A percentile compares a stretch with the other conserved stretches of the same genome.
phyloP scores from a whole-genome alignment of 352 stramenopile species.

The Plasmopara viticola region DNA sequence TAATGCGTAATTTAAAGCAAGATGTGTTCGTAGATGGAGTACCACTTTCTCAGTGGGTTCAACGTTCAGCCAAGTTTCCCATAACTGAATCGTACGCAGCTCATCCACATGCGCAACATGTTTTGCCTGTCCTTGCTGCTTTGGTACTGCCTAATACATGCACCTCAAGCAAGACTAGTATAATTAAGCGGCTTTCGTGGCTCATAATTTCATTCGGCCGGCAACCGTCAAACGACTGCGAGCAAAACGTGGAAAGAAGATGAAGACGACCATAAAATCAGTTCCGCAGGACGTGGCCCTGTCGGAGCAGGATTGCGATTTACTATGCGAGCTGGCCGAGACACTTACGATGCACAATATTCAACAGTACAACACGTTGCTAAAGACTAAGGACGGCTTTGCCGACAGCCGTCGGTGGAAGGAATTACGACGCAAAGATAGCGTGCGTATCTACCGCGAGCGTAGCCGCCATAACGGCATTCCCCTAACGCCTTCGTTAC shows the following conservation, averaged over 20 bases:
- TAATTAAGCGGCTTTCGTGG: neutral
- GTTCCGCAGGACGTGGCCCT: conserved; percentile 20
- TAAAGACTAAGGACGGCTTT: conserved; percentile 36
- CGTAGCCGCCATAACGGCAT: conserved; percentile 16
- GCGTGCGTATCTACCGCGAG: conserved; percentile 34
- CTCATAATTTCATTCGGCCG: conserved; percentile 21
- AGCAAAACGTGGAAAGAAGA: conserved; percentile 5
- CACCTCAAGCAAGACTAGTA: conserved; percentile 1
- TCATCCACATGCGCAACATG: conserved; percentile 11
- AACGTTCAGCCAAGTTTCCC: neutral
- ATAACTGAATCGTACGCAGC: neutral
- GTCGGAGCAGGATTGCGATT: conserved; percentile 25
- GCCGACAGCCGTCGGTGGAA: conserved; percentile 32
- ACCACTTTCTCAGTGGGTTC: neutral
- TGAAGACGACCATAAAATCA: conserved; percentile 24
- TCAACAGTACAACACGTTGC: conserved; percentile 38
- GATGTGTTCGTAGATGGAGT: too few relatives aligned
- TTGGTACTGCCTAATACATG: conserved; percentile 2
- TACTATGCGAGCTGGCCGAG: conserved; percentile 30
- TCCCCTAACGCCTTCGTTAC: conserved; percentile 34
- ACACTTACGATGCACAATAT: conserved; percentile 39
- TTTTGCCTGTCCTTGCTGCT: conserved; percentile 11
- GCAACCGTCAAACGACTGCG: neutral
- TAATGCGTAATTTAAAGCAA: too few relatives aligned
- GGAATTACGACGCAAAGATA: conserved; percentile 30